These are phyloP conservation scores for Tilletiopsis washingtonensis DNA, from an alignment of 1,284 basidiomycete genomes.

Conservation along the genomic window DNA sequence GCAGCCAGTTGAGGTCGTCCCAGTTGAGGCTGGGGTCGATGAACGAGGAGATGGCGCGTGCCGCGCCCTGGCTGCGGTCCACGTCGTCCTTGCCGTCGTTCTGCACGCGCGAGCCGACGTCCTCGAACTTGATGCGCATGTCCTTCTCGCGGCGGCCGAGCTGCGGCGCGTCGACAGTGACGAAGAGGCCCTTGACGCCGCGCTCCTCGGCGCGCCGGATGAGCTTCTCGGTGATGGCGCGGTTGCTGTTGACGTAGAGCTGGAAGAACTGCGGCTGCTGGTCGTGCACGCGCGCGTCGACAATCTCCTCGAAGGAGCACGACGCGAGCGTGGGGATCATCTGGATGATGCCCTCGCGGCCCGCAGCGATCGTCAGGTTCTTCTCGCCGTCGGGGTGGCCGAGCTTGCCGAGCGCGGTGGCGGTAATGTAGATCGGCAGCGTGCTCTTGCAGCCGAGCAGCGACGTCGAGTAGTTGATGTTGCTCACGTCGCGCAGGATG, in stretches of 20 bases:
- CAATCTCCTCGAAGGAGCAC: slow-evolving; percentile 79
- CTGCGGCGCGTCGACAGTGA: slow-evolving; percentile 88
- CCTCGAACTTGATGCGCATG: slow-evolving; percentile 92
- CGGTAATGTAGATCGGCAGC: slow-evolving; percentile 75
- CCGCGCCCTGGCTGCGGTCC: slow-evolving; percentile 80
- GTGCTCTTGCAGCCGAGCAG: slow-evolving; percentile 59
- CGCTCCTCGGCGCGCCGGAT: slow-evolving; percentile 75
- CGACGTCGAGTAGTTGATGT: slow-evolving; percentile 72
- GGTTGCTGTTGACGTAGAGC: slow-evolving; percentile 72
- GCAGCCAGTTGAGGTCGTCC: slow-evolving; percentile 81
- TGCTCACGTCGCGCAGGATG: slow-evolving; percentile 71
- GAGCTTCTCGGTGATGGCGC: slow-evolving; percentile 68
- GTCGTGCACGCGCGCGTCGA: slow-evolving; percentile 52
- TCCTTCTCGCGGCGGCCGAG: slow-evolving; percentile 82
- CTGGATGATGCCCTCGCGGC: slow-evolving; percentile 63
- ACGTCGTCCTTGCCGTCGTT: slow-evolving; percentile 53
- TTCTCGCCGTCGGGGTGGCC: slow-evolving; percentile 52
- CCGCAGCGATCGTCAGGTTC: slow-evolving; percentile 69
- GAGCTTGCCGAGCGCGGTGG: slow-evolving; percentile 77
- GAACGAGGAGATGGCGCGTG: slow-evolving; percentile 88
- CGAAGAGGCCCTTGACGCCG: slow-evolving; percentile 74
- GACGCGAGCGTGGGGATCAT: slow-evolving; percentile 65
- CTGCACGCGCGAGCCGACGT: slow-evolving; percentile 50
- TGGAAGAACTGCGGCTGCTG: slow-evolving; percentile 20
- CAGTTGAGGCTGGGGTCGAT: slow-evolving; percentile 84